Conservation (phyloP, 345 rosid species). For the Raphanus sativus region DNA sequence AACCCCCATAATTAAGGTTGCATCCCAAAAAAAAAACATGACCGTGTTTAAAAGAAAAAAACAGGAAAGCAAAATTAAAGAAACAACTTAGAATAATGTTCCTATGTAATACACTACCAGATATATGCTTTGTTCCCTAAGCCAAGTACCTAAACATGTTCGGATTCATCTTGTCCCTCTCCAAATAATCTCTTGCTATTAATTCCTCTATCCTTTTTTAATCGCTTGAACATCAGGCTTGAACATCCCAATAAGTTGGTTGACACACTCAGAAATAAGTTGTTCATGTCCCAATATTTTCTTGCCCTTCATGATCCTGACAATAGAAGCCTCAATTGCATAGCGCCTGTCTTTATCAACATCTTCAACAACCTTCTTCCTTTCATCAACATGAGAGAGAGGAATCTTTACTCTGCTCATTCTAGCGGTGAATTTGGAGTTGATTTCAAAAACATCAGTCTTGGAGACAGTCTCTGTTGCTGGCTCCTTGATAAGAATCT, state of each 20-base stretch:
- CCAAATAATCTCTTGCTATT: slow-evolving; percentile 79
- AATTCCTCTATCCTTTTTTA: slow-evolving; percentile 86
- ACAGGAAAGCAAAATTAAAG: neutral
- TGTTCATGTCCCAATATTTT: slow-evolving; percentile 78
- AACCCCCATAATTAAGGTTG: neutral
- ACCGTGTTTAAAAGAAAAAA: neutral
- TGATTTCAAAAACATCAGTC: slow-evolving; percentile 63
- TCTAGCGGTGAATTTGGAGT: slow-evolving; percentile 72
- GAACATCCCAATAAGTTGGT: slow-evolving; percentile 87
- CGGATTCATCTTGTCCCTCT: slow-evolving; percentile 78
- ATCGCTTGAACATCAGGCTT: slow-evolving; percentile 96
- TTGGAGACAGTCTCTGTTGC: slow-evolving; percentile 53
- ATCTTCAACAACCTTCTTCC: slow-evolving; percentile 85
- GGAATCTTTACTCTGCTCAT: slow-evolving; percentile 95
- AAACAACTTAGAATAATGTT: neutral
- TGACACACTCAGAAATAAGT: slow-evolving; percentile 80
- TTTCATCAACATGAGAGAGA: slow-evolving; percentile 84
- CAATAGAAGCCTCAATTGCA: slow-evolving; percentile 89
- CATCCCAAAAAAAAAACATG: neutral
- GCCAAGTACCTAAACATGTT: slow-evolving; percentile 76
- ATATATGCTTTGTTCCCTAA: slow-evolving; percentile 10
- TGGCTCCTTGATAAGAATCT: slow-evolving; percentile 68
- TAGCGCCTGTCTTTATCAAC: slow-evolving; percentile 84
- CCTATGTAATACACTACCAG: slow-evolving; percentile 3
- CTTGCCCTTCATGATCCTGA: slow-evolving; percentile 91